Evolutionary conservation across 208 protist species (phyloP).

Genomic region (Leishmania tarentolae): DNA sequence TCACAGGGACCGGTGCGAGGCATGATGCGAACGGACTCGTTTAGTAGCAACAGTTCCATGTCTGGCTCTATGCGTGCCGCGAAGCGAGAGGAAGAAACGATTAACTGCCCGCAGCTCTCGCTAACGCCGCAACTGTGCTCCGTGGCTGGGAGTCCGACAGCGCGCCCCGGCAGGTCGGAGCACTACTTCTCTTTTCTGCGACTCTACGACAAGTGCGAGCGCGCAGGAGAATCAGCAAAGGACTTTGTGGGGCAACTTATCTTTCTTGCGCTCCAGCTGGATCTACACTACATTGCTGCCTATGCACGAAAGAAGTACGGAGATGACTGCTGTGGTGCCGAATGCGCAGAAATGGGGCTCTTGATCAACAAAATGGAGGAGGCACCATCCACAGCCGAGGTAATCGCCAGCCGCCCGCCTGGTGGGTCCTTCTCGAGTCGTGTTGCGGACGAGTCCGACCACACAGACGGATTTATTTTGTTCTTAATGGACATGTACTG

Average conservation of each 20-base stretch:
- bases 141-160: conserved; percentile 4
- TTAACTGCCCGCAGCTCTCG: conserved; percentile 7
- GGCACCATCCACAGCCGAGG: conserved; percentile 74
- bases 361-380: conserved; percentile 70
- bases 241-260: conserved; percentile 74
- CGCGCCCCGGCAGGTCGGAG: conserved; percentile 43
- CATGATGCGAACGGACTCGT: conserved; percentile 25
- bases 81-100: conserved; percentile 16
- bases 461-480: conserved; percentile 85
- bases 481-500: conserved; percentile 85
- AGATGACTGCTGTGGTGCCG: conserved; percentile 40
- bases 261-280: conserved; percentile 83
- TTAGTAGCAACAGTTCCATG: conserved; percentile 29
- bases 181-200: conserved; percentile 92
- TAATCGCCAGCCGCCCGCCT: conserved; percentile 51
- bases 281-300: conserved; percentile 67
- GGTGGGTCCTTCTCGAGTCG: conserved; percentile 19
- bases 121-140: conserved; percentile 11
- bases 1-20: conserved; percentile 23
- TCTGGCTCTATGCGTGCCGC: conserved; percentile 20
- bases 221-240: conserved; percentile 37
- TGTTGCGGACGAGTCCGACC: conserved; percentile 21
- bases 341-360: conserved; percentile 63
- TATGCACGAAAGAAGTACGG: conserved; percentile 64
- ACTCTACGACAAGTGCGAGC: conserved; percentile 84